Evolutionary conservation across 148 eudicot species (phyloP).

Genomic region (Fagopyrum esculentum): DNA sequence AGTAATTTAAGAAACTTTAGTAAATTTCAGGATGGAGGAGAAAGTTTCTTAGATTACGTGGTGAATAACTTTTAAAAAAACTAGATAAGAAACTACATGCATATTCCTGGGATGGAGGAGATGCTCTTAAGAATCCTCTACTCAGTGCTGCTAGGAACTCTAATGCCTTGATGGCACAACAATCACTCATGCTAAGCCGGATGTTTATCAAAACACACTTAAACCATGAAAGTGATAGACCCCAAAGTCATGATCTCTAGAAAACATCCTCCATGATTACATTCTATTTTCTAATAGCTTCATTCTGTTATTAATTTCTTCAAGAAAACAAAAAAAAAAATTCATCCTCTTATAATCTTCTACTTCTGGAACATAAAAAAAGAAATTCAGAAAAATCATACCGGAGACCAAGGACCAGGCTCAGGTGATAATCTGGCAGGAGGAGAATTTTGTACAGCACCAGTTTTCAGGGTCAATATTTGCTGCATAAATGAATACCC

Average conservation of each 20-base stretch:
- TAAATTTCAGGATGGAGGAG: too few relatives aligned
- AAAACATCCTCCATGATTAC: not conserved
- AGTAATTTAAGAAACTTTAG: too few relatives aligned
- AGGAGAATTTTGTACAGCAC: conserved; percentile 93
- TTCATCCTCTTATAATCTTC: not conserved
- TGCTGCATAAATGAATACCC: conserved; percentile 45
- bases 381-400: conserved; percentile 27
- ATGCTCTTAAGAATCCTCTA: not conserved
- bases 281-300: not conserved
- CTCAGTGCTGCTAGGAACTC: not conserved
- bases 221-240: not conserved
- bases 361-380: not conserved
- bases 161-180: not conserved
- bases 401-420: conserved; percentile 99
- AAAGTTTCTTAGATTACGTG: too few relatives aligned
- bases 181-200: not conserved
- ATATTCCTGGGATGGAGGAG: not conserved
- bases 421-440: conserved; percentile 64
- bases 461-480: conserved; percentile 69
- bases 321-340: not conserved
- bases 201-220: not conserved
- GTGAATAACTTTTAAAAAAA: too few relatives aligned
- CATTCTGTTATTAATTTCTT: not conserved
- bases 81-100: not conserved
- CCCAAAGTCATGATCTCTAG: not conserved